phyloP scores from a whole-genome alignment of 2,329 filamentous ascomycete species.

The Sporothrix protearum region DNA sequence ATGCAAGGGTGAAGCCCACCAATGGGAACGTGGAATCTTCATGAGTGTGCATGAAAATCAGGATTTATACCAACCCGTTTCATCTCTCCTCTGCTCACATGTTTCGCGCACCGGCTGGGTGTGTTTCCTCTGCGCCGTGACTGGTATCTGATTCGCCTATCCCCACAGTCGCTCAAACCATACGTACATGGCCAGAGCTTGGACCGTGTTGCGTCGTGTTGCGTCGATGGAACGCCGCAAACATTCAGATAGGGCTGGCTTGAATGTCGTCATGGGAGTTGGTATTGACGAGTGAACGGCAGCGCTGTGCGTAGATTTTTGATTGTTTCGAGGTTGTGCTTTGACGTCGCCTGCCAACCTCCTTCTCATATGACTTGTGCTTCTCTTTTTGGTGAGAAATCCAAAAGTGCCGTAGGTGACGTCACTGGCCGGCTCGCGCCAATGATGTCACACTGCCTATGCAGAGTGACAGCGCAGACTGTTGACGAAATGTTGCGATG shows the following conservation, averaged over 20 bases:
- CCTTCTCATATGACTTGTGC: background rate
- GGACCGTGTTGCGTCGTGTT: background rate
- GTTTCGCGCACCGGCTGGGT: background rate
- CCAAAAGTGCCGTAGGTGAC: background rate
- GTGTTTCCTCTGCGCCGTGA: background rate
- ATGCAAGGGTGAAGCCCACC: background rate
- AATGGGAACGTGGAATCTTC: background rate
- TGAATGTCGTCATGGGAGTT: background rate
- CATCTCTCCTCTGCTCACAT: background rate
- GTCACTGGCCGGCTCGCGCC: background rate
- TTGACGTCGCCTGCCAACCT: too few species aligned
- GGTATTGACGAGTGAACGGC: background rate
- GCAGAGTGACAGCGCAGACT: background rate
- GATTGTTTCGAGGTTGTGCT: background rate
- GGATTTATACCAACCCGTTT: background rate
- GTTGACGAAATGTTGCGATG: background rate
- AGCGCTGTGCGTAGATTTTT: too few species aligned
- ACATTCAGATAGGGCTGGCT: background rate
- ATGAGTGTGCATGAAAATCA: background rate
- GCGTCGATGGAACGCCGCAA: background rate
- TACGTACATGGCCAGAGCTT: background rate
- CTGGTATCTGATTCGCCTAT: background rate
- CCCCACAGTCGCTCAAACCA: background rate
- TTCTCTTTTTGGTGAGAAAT: too few species aligned
- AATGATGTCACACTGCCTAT: background rate